Evolutionary conservation across 306 rosid genomes (phyloP).

Genomic region (Calophaca sinica): DNA sequence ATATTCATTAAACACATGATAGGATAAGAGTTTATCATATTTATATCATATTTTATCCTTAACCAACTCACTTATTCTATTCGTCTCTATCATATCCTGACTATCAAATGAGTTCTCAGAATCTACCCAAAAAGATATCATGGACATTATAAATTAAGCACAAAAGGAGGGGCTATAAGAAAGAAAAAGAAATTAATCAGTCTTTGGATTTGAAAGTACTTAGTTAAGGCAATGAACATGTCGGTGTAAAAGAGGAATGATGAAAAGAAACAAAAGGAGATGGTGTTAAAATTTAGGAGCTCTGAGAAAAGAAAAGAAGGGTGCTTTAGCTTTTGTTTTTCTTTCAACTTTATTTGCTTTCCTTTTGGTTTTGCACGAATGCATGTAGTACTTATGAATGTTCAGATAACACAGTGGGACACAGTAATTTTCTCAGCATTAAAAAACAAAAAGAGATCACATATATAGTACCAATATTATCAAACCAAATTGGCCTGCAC

Average conservation of each 20-base stretch:
- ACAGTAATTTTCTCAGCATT: slow-evolving; percentile 42
- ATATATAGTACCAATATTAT: slow-evolving; percentile 16
- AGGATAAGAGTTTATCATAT: too few species aligned
- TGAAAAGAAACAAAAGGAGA: slow-evolving; percentile 50
- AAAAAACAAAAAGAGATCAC: slow-evolving; percentile 59
- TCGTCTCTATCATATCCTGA: too few species aligned
- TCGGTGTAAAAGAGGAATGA: slow-evolving; percentile 39
- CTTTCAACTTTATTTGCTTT: slow-evolving; percentile 50
- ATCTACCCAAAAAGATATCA: not conserved
- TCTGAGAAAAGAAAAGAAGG: slow-evolving; percentile 41
- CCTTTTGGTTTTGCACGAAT: slow-evolving; percentile 56
- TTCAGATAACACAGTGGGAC: slow-evolving; percentile 47
- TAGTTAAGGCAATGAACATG: too few species aligned
- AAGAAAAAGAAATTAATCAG: not conserved
- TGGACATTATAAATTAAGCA: slow-evolving; percentile 15
- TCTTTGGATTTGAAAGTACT: slow-evolving; percentile 42
- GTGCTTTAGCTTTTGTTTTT: slow-evolving; percentile 52
- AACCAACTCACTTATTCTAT: too few species aligned
- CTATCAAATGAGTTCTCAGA: too few species aligned
- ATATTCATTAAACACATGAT: too few species aligned
- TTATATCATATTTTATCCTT: too few species aligned
- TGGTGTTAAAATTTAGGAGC: slow-evolving; percentile 54
- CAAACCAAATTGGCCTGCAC: slow-evolving; percentile 34
- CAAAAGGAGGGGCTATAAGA: not conserved
- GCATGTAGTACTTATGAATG: slow-evolving; percentile 47